These are phyloP conservation scores for Maudiozyma turicensis DNA, from an alignment of 805 yeast species.

Conservation along the genomic window DNA sequence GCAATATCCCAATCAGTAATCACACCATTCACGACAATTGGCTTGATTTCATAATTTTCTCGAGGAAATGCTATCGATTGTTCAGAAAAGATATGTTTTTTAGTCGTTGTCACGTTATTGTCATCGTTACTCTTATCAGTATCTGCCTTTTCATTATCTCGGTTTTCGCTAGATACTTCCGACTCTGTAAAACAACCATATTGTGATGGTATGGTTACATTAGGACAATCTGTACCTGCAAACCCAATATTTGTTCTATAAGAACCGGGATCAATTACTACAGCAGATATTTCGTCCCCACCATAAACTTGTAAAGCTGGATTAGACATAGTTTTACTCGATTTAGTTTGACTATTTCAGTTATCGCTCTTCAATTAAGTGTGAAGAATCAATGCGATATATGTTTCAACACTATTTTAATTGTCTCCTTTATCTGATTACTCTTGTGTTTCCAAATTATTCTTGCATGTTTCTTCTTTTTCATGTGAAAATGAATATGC, in stretches of 20 bases:
- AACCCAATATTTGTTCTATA: conserved; percentile 75
- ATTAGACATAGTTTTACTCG: conserved; percentile 19
- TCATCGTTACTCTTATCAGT: conserved; percentile 14
- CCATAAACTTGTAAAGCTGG: conserved; percentile 45
- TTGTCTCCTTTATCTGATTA: not conserved
- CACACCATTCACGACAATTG: conserved; percentile 50
- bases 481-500: too few relatives aligned
- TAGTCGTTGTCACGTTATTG: conserved; percentile 3
- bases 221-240: conserved; percentile 88
- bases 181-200: conserved; percentile 33
- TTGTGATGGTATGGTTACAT: conserved; percentile 60
- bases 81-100: conserved; percentile 27
- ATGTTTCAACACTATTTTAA: not conserved
- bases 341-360: not conserved
- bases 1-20: conserved; percentile 85
- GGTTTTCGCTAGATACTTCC: not conserved
- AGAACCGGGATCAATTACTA: conserved; percentile 89
- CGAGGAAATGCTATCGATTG: conserved; percentile 44
- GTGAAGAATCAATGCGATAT: too few relatives aligned
- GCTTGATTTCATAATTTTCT: conserved; percentile 41
- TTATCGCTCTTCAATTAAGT: not conserved
- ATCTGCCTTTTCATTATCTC: not conserved
- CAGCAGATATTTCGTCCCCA: conserved; percentile 77
- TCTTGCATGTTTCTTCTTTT: too few relatives aligned
- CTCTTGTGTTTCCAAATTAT: too few relatives aligned